phyloP scores from a whole-genome alignment of 78 protist species.

The Dictyostelium capitatum region DNA sequence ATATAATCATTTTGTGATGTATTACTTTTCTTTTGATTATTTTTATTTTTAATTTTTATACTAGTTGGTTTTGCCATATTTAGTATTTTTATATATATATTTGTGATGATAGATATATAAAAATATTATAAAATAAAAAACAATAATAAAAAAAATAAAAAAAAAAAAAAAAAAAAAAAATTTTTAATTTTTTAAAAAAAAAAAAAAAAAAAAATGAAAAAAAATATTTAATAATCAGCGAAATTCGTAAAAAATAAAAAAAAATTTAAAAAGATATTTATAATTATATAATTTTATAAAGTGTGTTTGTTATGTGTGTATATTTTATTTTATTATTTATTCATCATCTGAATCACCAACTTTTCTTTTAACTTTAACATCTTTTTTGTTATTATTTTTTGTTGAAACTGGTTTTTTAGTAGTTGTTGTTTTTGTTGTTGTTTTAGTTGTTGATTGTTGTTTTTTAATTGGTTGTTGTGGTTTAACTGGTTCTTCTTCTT shows the following conservation, averaged over 20 bases:
- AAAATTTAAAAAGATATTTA: too few species aligned
- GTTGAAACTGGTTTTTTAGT: not conserved
- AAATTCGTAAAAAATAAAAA: too few species aligned
- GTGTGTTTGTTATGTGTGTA: too few species aligned
- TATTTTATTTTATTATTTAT: not conserved
- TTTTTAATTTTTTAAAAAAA: too few species aligned
- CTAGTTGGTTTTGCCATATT: constrained; percentile 22
- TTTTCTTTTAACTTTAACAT: not conserved
- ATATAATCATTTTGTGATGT: constrained; percentile 32
- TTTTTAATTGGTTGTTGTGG: not conserved
- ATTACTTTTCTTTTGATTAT: constrained; percentile 8
- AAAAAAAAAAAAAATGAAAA: too few species aligned
- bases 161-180: too few species aligned
- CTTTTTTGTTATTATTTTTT: not conserved
- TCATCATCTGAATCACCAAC: constrained; percentile 25
- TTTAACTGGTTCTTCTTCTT: not conserved
- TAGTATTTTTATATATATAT: too few species aligned
- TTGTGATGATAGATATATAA: too few species aligned
- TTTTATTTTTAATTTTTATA: constrained; percentile 49
- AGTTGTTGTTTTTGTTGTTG: not conserved
- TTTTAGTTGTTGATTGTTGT: not conserved
- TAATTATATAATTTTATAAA: too few species aligned
- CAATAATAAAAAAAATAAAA: too few species aligned
- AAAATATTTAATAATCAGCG: too few species aligned
- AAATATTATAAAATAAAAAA: too few species aligned